These are phyloP conservation scores for Lichtheimia ramosa DNA, from an alignment of 371 early-diverging fungal species.

Conservation along the genomic window DNA sequence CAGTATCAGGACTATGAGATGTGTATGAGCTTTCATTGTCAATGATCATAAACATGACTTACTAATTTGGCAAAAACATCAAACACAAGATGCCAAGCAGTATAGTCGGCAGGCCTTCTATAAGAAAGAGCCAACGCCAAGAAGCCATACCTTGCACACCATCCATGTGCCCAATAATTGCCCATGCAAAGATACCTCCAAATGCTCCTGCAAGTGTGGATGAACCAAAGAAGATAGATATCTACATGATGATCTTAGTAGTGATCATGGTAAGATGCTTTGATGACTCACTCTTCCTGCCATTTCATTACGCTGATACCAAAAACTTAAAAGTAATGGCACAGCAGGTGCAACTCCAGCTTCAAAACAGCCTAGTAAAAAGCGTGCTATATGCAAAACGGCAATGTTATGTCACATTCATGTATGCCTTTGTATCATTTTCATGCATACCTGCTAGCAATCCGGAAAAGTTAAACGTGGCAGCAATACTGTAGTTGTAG, in stretches of 20 bases:
- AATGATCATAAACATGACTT: neutral
- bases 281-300: constrained; percentile 7
- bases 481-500: too few species aligned
- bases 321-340: constrained; percentile 10
- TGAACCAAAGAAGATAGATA: constrained; percentile 16
- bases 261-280: neutral
- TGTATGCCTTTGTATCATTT: too few species aligned
- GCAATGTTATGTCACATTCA: too few species aligned
- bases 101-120: constrained; percentile 47
- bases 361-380: constrained; percentile 13
- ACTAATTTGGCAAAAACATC: constrained; percentile 17
- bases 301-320: constrained; percentile 17
- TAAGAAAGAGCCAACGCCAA: constrained; percentile 40
- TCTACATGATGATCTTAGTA: neutral
- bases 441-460: too few species aligned
- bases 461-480: too few species aligned
- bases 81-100: constrained; percentile 27
- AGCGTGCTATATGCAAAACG: constrained; percentile 3
- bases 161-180: constrained; percentile 13
- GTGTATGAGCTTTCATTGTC: constrained; percentile 1
- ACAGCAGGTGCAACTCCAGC: constrained; percentile 11
- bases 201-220: constrained; percentile 29
- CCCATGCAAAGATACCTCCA: constrained; percentile 20
- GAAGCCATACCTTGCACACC: constrained; percentile 10
- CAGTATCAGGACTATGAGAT: constrained; percentile 9